Conservation (phyloP, 2,329 filamentous ascomycete species). For the Talaromyces sp. region DNA sequence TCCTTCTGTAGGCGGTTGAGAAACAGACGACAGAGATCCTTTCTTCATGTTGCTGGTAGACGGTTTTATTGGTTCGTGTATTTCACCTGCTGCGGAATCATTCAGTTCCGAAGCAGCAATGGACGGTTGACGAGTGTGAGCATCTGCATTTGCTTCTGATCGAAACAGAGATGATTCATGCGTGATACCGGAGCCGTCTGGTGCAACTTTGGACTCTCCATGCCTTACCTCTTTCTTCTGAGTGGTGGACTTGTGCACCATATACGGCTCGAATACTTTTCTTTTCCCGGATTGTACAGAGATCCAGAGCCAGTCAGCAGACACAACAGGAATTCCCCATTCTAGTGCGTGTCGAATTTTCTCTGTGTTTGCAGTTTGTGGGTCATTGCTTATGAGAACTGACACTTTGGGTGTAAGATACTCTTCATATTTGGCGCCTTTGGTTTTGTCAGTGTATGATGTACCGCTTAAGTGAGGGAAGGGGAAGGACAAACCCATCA, state of each 20-base stretch:
- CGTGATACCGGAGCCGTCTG: background rate
- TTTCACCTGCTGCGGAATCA: background rate
- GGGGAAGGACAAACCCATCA: conserved; percentile 55
- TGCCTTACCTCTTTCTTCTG: background rate
- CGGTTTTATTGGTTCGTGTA: background rate
- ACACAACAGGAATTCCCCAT: conserved; percentile 76
- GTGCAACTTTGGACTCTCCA: background rate
- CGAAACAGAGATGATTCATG: background rate
- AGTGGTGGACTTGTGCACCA: conserved; percentile 13
- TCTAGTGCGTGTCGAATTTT: conserved; percentile 73
- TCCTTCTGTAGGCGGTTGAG: background rate
- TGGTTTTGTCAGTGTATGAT: conserved; percentile 20
- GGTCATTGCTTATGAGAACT: conserved; percentile 66
- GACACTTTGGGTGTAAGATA: conserved; percentile 66
- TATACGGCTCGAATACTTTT: conserved; percentile 46
- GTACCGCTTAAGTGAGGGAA: background rate
- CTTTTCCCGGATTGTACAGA: conserved; percentile 57
- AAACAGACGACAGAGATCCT: background rate
- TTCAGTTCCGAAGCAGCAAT: background rate
- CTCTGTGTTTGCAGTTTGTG: conserved; percentile 53
- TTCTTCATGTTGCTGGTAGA: background rate
- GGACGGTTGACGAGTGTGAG: background rate
- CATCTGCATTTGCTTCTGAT: background rate
- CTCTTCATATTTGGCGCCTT: conserved; percentile 73
- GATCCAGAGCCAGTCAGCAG: conserved; percentile 76